Conservation (phyloP, 306 rosid genomes). For the Lathyrus oleraceus region DNA sequence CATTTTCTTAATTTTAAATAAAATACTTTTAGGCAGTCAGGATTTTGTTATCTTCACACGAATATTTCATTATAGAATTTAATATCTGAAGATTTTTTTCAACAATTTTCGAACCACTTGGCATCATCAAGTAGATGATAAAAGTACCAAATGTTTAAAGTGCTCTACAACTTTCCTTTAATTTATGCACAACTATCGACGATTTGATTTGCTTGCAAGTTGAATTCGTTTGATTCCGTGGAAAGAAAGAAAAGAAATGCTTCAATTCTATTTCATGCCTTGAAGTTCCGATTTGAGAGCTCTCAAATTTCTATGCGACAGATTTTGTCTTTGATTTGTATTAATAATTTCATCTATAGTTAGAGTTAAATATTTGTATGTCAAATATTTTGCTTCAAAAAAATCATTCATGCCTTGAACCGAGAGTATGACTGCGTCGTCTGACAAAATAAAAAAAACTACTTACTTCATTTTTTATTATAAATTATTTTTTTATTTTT, state of each 20-base stretch:
- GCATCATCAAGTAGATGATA: conserved; percentile 10
- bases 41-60: background rate
- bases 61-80: background rate
- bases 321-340: no score
- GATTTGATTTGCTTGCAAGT: conserved; percentile 17
- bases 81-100: background rate
- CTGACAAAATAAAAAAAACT: no score
- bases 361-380: no score
- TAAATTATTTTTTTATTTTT: no score
- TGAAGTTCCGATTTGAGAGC: no score
- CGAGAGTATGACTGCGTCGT: no score
- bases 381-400: no score
- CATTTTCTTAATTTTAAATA: background rate
- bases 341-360: no score
- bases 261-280: no score
- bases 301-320: no score
- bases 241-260: background rate
- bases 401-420: no score
- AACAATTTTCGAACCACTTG: background rate
- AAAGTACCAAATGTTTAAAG: background rate
- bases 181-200: background rate
- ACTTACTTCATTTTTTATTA: no score
- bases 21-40: background rate
- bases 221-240: conserved; percentile 2
- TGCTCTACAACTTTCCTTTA: background rate